Percentiles rank a stretch among this genome's conserved stretches.
These are phyloP conservation scores for Diaporthe sp. DNA, from an alignment of 2,329 filamentous ascomycete genomes.

Conservation along the genomic window DNA sequence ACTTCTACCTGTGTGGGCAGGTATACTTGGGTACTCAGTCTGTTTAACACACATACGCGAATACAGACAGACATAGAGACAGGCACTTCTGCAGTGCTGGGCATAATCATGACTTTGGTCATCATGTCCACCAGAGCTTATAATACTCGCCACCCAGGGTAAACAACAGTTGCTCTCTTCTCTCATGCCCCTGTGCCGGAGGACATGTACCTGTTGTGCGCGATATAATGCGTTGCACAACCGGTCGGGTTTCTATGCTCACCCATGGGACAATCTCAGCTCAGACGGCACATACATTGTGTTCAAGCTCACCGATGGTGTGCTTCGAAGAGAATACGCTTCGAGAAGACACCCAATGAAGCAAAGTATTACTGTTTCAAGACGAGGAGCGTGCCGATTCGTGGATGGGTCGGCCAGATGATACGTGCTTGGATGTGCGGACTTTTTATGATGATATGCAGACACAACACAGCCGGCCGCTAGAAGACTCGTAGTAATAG, in stretches of 20 bases:
- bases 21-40: background rate
- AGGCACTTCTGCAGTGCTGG: background rate
- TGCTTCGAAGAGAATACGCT: background rate
- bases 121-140: background rate
- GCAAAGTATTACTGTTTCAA: background rate
- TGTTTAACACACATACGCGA: background rate
- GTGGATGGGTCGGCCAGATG: background rate
- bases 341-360: background rate
- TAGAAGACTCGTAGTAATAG: background rate
- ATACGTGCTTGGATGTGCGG: background rate
- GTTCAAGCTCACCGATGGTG: background rate
- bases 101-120: background rate
- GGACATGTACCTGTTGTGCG: background rate
- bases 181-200: background rate
- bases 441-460: background rate
- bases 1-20: background rate
- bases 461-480: background rate
- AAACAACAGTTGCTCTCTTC: background rate
- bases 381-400: background rate
- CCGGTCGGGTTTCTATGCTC: constrained; percentile 6
- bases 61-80: background rate
- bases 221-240: background rate
- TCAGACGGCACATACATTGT: background rate
- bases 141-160: background rate
- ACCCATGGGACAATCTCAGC: constrained; percentile 5